Percentiles rank a stretch among this genome's conserved stretches.
phyloP scores from a whole-genome alignment of 345 rosid genomes.

The Arabidopsis arenosa region DNA sequence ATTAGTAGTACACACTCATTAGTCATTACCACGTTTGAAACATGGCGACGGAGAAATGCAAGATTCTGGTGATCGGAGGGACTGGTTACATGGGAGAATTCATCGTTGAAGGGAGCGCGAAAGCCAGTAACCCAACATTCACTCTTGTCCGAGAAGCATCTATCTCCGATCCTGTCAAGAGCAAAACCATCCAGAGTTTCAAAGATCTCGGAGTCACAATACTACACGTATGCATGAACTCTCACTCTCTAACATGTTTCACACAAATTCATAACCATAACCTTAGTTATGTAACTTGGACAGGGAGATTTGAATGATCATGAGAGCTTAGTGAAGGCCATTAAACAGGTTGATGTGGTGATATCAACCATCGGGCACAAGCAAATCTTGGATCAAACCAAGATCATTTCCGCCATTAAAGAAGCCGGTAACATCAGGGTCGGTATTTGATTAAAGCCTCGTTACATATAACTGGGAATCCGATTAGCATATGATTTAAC shows the following conservation, averaged over 20 bases:
- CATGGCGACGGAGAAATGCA: constrained; percentile 19
- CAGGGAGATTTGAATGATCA: constrained; percentile 47
- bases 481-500: no score
- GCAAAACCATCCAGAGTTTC: constrained; percentile 36
- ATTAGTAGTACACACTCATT: not conserved
- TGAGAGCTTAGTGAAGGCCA: constrained; percentile 45
- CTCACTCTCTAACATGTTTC: not conserved
- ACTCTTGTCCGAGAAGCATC: constrained; percentile 45
- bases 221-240: constrained; percentile 7
- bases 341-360: constrained; percentile 50
- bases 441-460: not conserved
- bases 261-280: not conserved
- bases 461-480: not conserved
- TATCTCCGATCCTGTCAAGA: constrained; percentile 37
- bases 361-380: constrained; percentile 36
- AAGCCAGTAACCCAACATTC: constrained; percentile 43
- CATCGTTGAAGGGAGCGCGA: constrained; percentile 41
- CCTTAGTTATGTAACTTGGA: not conserved
- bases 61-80: constrained; percentile 48
- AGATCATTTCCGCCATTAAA: constrained; percentile 51
- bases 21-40: not conserved
- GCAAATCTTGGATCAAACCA: constrained; percentile 37
- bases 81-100: constrained; percentile 44
- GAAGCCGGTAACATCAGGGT: constrained; percentile 51
- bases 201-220: constrained; percentile 41